Conservation (phyloP, 495 filamentous ascomycete genomes). For the Aspergillus taichungensis region DNA sequence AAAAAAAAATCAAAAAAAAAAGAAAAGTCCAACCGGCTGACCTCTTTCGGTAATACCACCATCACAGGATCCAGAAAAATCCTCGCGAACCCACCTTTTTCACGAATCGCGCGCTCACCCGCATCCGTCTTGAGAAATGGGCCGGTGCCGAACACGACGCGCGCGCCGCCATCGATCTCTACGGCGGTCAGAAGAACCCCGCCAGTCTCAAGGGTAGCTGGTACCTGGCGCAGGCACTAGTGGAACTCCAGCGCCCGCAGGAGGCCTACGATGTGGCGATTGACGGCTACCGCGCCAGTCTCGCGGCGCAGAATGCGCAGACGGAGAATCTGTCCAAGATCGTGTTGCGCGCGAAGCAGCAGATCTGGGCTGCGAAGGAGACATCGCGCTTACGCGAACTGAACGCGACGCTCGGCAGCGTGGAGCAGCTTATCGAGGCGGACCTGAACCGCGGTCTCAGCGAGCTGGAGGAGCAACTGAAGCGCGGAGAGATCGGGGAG, state of each 20-base stretch:
- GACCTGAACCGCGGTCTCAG: constrained; percentile 50
- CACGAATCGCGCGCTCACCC: constrained; percentile 86
- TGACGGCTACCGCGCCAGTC: constrained; percentile 64
- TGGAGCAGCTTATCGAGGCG: constrained; percentile 41
- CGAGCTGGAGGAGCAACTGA: constrained; percentile 32
- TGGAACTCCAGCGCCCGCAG: constrained; percentile 62
- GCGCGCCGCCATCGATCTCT: constrained; percentile 58
- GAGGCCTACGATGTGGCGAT: constrained; percentile 66
- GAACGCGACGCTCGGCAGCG: constrained; percentile 35
- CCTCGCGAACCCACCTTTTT: constrained; percentile 42
- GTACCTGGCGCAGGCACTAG: constrained; percentile 75
- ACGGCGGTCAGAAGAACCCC: constrained; percentile 37
- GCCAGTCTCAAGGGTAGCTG: constrained; percentile 67
- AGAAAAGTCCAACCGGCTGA: background rate
- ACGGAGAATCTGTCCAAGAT: constrained; percentile 55
- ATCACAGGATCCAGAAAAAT: constrained; percentile 38
- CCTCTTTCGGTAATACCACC: background rate
- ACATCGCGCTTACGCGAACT: constrained; percentile 38
- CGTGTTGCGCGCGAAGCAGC: constrained; percentile 74
- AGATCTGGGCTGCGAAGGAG: constrained; percentile 40
- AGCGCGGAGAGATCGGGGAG: constrained; percentile 37
- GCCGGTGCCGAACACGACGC: constrained; percentile 77
- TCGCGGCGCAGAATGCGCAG: constrained; percentile 47
- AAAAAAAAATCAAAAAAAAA: background rate
- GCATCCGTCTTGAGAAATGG: constrained; percentile 62